Evolutionary conservation across 2,329 filamentous ascomycete genomes (phyloP), one percentile per base, ranked within the genome.

Genomic region (Beauveria sp.): DNA sequence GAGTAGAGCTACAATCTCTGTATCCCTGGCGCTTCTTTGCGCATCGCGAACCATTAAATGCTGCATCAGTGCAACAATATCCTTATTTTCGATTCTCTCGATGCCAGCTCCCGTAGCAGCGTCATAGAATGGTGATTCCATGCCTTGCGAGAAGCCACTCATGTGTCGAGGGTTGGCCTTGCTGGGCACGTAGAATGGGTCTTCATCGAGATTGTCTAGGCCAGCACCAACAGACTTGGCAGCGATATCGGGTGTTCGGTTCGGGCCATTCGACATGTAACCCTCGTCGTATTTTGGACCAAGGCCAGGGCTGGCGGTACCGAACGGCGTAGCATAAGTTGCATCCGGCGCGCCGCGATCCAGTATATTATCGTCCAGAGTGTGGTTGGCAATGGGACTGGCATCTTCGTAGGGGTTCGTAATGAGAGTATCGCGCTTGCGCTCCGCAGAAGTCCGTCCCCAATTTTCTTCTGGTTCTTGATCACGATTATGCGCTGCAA

Each of bases 31-130:
- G 75, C 95, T 98, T 63, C 95, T 88, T 76, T 98, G 93, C 46
- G 93, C 95, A 76, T 99, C 95, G 42, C 95, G 89, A 65, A 98
- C 95, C 72, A 96, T 98, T 65, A 99, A 87, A 74, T 99, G 95
- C 72, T 99, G 93, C 95, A 99, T 99, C 64, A 99, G 79, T 26
- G 93, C 91, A 65, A 99, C 89, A 68, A 99, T 96, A 70, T 99
- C 95, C 76, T 96, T 95, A 51, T 92, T 96, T 72, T 98, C 89
- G 57, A 99, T 98, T 53, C 88, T 84, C 67, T 98, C 93, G 58
- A 96, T 89, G 40, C 92, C 93, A 65, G 86, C 87, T 58, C 93
- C 93, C 1, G 90, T 96, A 3, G 93, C 84, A 63, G 90, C 87
- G 71, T 99, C 95, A 70, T 96, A 98, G 22, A 98, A 80, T 3